Evolutionary conservation across 1,139 yeast species (phyloP), one percentile per base, ranked within the genome.

Genomic region (Spencermartinsiella ligniputridi): DNA sequence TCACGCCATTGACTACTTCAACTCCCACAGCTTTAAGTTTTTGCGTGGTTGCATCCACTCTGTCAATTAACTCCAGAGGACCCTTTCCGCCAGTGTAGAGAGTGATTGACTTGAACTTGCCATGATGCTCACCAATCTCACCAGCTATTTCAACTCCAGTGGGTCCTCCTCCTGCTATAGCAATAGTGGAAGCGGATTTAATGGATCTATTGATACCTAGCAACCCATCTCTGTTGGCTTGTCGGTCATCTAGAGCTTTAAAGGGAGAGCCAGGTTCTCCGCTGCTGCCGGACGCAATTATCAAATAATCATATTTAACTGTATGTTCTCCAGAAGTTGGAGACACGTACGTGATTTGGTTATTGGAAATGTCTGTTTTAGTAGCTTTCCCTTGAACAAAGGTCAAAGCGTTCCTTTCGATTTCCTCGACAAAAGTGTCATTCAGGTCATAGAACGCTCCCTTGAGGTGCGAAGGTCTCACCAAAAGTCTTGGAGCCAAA

Each of bases 61-160:
- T 44, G 13, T 40, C 48, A 12, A 52, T 47, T 2, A 41, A 39
- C 3, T 33, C 40, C 36, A 58, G 49, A 2, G 62, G 53, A 2
- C 47, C 42, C 3, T 47, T 12, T 40, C 32, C 39, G 16, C 60
- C 63, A 39, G 57, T 51, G 44, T 48, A 58, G n/a, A 61, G 42
- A 6, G 50, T 47, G 37, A 61, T 53, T 25, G 44, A 33, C 47
- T 58, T 58, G 8, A 42, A 38, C 12, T 53, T 52, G 5, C 35
- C 21, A 22, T 22, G 11, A 8, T 38, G 30, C 17, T 43, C 46
- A 25, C 44, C 53, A 35, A 61, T 42, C 39, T 87, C 95, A 62
- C 90, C 95, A 49, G 95, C 94, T 45, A 83, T 77, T 67, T 87
- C 96, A 47, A 86, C 94, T 68, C 95, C 95, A 37, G 95, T 86